phyloP scores from a whole-genome alignment of 1,139 yeast genomes.

The Chernovozyma sophiae-reginae region DNA sequence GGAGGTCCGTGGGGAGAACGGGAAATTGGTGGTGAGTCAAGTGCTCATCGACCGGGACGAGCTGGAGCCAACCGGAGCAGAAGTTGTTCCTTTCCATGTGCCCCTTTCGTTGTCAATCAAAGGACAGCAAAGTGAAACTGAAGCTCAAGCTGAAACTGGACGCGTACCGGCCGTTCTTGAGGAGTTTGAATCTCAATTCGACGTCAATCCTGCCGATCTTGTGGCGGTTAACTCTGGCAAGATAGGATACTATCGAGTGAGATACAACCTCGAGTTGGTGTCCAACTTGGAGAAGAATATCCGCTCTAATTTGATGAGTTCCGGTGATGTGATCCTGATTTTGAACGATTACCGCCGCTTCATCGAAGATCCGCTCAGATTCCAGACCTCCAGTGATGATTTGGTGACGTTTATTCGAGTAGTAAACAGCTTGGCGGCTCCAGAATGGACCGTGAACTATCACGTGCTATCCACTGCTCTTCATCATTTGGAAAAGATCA shows the following conservation, averaged over 20 bases:
- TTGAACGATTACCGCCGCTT: conserved; percentile 36
- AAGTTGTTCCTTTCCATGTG: background rate
- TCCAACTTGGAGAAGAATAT: conserved; percentile 2
- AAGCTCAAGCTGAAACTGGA: too few relatives aligned
- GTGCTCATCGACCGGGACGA: background rate
- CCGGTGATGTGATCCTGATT: conserved; percentile 29
- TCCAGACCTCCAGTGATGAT: conserved; percentile 11
- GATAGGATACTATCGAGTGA: conserved; percentile 42
- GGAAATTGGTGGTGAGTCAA: background rate
- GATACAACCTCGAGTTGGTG: conserved; percentile 13
- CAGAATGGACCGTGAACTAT: conserved; percentile 19
- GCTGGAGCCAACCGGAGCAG: background rate
- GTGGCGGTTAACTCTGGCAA: conserved; percentile 41
- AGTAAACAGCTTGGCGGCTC: conserved; percentile 19
- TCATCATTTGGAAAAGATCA: conserved; percentile 29
- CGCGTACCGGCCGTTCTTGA: background rate
- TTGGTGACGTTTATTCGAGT: conserved; percentile 26
- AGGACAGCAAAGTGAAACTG: too few relatives aligned
- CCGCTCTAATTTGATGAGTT: conserved; percentile 12
- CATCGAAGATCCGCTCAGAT: conserved; percentile 8
- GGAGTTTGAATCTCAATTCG: background rate
- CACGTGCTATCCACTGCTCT: conserved; percentile 28
- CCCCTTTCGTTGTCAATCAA: too few relatives aligned
- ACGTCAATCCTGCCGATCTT: conserved; percentile 18
- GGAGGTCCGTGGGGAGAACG: background rate